These are phyloP conservation scores for Cryptosporidium meleagridis DNA, from an alignment of 169 alveolate species.

Conservation along the genomic window DNA sequence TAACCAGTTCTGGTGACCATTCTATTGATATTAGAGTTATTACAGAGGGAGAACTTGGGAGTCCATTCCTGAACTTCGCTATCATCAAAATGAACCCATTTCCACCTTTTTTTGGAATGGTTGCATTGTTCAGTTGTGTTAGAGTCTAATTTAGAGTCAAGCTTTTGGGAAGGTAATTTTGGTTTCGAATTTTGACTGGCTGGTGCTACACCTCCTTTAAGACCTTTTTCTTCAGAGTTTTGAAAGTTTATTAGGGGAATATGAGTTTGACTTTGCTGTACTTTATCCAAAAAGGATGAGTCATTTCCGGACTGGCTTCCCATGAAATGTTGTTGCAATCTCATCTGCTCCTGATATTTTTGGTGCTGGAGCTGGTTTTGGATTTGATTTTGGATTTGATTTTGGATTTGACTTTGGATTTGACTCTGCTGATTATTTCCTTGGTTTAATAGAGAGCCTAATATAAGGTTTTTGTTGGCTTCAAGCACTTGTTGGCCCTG, in stretches of 20 bases:
- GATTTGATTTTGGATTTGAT: constrained; percentile 6
- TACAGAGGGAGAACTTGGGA: constrained; percentile 49
- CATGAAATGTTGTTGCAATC: neutral
- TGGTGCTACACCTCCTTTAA: constrained; percentile 16
- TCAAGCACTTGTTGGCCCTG: neutral
- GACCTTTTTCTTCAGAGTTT: constrained; percentile 24
- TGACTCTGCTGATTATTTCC: neutral
- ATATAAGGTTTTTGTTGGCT: neutral
- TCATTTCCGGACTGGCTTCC: neutral
- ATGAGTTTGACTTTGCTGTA: neutral
- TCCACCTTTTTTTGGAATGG: constrained; percentile 28
- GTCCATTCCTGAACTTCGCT: constrained; percentile 67
- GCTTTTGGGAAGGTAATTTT: neutral
- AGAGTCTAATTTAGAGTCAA: neutral
- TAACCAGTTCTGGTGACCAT: constrained; percentile 68
- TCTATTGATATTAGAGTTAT: constrained; percentile 15
- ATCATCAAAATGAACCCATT: constrained; percentile 72
- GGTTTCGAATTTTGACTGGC: neutral
- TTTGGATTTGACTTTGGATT: constrained; percentile 6
- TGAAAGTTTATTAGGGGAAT: constrained; percentile 4
- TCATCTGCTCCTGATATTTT: constrained; percentile 3
- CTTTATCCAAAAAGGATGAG: neutral
- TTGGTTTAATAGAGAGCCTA: neutral
- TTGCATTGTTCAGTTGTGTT: neutral
- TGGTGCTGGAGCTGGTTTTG: neutral